Percentiles rank a stretch among this genome's conserved stretches.
Conservation (phyloP, 139 green algal genomes). For the Chlamydomonas sp. region DNA sequence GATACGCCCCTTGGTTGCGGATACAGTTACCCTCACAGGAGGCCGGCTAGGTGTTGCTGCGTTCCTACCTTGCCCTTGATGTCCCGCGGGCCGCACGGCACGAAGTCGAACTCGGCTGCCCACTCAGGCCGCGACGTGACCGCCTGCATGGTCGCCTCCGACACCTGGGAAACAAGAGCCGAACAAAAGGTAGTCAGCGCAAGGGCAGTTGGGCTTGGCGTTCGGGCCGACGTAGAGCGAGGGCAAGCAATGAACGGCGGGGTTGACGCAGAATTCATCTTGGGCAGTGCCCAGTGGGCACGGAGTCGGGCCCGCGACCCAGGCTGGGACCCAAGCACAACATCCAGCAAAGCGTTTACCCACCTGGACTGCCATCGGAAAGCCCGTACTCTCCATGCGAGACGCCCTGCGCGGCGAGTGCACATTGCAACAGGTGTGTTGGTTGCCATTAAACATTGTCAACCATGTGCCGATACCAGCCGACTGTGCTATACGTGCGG, state of each 20-base stretch:
- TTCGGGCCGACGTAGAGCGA: not conserved
- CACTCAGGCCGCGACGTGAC: not conserved
- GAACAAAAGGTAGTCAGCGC: not conserved
- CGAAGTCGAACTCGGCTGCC: constrained; percentile 7
- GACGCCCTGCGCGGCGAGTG: constrained; percentile 15
- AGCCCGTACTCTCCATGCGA: constrained; percentile 59
- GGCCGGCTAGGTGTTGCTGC: not conserved
- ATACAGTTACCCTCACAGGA: no score
- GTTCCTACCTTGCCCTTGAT: constrained; percentile 59
- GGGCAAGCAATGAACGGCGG: no score
- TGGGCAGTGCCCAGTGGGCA: no score
- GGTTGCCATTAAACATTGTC: no score
- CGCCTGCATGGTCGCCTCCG: not conserved
- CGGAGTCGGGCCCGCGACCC: no score
- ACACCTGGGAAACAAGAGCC: constrained; percentile 11
- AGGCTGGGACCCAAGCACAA: not conserved
- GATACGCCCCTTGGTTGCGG: no score
- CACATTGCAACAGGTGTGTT: no score
- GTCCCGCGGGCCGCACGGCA: constrained; percentile 28
- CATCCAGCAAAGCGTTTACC: not conserved
- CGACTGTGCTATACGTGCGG: no score
- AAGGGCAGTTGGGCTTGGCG: not conserved
- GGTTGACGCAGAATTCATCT: no score
- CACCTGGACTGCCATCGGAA: constrained; percentile 41
- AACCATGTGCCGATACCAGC: no score